Conservation (phyloP, 257 asterid species). For the Forsythia suspensa region DNA sequence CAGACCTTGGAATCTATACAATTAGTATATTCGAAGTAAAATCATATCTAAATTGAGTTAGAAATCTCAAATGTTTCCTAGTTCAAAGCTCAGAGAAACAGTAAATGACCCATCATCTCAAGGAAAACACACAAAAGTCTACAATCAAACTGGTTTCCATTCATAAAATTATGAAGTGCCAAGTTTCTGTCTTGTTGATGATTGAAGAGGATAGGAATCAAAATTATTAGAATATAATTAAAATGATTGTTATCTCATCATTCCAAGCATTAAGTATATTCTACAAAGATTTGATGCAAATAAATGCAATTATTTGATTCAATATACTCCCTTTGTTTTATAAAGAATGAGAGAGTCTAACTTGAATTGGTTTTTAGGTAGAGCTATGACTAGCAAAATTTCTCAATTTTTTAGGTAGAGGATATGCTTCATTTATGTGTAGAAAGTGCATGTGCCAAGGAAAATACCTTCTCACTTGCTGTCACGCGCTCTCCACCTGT, state of each 20-base stretch:
- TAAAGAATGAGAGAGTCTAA: neutral
- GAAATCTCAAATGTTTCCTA: neutral
- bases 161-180: neutral
- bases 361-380: neutral
- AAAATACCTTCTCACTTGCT: conserved; percentile 90
- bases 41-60: neutral
- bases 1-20: neutral
- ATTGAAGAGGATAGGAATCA: neutral
- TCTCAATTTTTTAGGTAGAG: neutral
- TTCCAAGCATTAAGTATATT: neutral
- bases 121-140: too few species aligned
- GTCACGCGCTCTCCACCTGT: conserved; percentile 91
- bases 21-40: too few species aligned
- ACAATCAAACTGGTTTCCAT: neutral
- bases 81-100: neutral
- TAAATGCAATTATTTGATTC: neutral
- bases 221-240: neutral
- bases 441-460: conserved; percentile 5
- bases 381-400: neutral
- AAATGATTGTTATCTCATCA: neutral
- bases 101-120: neutral
- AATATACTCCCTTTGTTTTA: neutral
- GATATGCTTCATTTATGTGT: neutral
- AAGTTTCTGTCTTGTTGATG: too few species aligned
- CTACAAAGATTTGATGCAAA: neutral